Conservation (phyloP, 768 basidiomycete species). For the Filobasidium wieringae region DNA sequence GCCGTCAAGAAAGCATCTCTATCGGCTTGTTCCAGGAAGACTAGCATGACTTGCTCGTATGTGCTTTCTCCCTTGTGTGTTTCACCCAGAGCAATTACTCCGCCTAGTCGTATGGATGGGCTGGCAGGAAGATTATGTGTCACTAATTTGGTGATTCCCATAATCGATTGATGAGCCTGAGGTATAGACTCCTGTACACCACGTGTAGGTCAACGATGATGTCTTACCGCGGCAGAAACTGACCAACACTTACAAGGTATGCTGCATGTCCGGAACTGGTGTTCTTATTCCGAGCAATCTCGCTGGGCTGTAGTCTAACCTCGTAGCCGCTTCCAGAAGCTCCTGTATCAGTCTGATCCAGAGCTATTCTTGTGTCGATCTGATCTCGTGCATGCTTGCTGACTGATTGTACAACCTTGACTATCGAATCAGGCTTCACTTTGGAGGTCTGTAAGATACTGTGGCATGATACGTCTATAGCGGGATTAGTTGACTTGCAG, state of each 20-base stretch:
- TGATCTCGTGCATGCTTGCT: not conserved
- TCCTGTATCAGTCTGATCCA: not conserved
- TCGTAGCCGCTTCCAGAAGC: not conserved
- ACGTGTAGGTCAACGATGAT: not conserved
- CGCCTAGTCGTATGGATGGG: not conserved
- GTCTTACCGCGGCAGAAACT: not conserved
- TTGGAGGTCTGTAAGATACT: not conserved
- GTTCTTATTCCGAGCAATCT: not conserved
- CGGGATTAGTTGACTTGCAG: too few relatives aligned
- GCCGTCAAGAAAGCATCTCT: not conserved
- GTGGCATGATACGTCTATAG: not conserved
- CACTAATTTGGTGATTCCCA: not conserved
- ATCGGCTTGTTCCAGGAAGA: not conserved
- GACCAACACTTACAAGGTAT: not conserved
- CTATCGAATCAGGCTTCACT: not conserved
- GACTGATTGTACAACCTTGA: not conserved
- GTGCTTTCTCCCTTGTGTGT: not conserved
- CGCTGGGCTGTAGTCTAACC: not conserved
- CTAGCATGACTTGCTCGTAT: not conserved
- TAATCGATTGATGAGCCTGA: not conserved
- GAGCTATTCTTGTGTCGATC: not conserved
- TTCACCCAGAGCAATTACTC: not conserved
- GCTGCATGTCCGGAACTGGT: not conserved
- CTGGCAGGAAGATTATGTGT: not conserved
- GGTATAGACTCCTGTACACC: not conserved